Conservation (phyloP, 2,329 filamentous ascomycete species). For the Phyllosticta paracitricarpa region DNA sequence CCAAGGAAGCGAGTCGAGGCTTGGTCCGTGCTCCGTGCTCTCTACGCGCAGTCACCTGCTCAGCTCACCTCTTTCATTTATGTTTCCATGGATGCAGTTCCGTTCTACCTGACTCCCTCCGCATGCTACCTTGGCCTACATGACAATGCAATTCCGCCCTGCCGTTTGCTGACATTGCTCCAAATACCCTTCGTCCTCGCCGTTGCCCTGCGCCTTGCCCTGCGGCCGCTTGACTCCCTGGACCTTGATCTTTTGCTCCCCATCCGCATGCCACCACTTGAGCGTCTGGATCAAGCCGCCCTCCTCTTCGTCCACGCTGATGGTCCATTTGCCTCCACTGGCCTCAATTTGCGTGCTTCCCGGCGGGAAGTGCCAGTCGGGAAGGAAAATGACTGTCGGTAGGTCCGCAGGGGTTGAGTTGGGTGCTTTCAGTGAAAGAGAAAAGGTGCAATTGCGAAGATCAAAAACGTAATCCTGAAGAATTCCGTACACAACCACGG, state of each 20-base stretch:
- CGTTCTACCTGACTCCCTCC: too few relatives aligned
- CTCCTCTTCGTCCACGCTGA: conserved; percentile 62
- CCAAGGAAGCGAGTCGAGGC: neutral
- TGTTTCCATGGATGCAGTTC: too few relatives aligned
- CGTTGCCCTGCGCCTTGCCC: conserved; percentile 38
- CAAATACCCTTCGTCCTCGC: conserved; percentile 70
- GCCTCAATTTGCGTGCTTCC: conserved; percentile 59
- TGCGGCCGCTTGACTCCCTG: conserved; percentile 59
- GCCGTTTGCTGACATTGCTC: conserved; percentile 43
- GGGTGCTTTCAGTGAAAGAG: conserved; percentile 55
- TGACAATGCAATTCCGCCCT: conserved; percentile 31
- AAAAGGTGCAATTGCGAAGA: conserved; percentile 67
- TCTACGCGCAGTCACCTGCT: conserved; percentile 10
- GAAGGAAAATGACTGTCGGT: conserved; percentile 77
- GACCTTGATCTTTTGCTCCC: conserved; percentile 70
- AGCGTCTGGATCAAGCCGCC: conserved; percentile 63
- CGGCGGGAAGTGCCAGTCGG: conserved; percentile 84
- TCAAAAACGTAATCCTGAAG: conserved; percentile 71
- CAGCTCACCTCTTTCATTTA: neutral
- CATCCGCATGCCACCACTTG: conserved; percentile 86
- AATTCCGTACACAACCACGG: conserved; percentile 63
- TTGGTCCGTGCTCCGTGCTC: neutral
- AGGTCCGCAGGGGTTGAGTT: conserved; percentile 50
- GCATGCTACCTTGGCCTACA: conserved; percentile 21
- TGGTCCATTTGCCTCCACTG: conserved; percentile 82